phyloP scores from a whole-genome alignment of 1,284 basidiomycete genomes.

The Austropuccinia psidii region DNA sequence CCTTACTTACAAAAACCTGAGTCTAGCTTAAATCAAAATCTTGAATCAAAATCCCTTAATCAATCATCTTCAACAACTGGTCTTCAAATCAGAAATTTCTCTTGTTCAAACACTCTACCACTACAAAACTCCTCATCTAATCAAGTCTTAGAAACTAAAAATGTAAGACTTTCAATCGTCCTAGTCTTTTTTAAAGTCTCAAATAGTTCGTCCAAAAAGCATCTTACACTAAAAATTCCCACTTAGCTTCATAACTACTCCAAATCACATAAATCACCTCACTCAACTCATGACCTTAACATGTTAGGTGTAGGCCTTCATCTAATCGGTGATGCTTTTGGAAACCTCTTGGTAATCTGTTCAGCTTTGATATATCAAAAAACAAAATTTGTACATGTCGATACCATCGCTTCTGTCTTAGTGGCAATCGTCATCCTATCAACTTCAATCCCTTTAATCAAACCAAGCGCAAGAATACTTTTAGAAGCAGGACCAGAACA shows the following conservation, averaged over 20 bases:
- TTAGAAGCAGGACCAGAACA: too few species aligned
- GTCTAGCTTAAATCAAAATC: neutral
- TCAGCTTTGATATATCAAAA: slow-evolving; percentile 1
- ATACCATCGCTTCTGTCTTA: neutral
- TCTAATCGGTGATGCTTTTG: neutral
- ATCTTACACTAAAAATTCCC: too few species aligned
- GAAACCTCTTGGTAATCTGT: neutral
- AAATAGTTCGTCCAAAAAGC: too few species aligned
- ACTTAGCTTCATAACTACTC: too few species aligned
- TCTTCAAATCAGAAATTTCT: neutral
- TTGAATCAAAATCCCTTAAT: neutral
- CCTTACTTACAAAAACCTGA: too few species aligned
- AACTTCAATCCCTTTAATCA: neutral
- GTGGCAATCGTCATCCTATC: neutral
- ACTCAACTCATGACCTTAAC: neutral
- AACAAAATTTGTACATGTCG: neutral
- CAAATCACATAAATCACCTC: neutral
- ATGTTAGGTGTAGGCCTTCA: neutral
- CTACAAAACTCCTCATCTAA: neutral
- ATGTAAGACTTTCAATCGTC: neutral
- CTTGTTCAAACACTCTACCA: neutral
- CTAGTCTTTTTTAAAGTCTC: neutral
- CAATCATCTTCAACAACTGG: neutral
- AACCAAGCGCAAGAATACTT: neutral
- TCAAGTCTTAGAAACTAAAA: neutral